Conservation (phyloP, 2,329 filamentous ascomycete genomes). For the Penicillium crustosum region DNA sequence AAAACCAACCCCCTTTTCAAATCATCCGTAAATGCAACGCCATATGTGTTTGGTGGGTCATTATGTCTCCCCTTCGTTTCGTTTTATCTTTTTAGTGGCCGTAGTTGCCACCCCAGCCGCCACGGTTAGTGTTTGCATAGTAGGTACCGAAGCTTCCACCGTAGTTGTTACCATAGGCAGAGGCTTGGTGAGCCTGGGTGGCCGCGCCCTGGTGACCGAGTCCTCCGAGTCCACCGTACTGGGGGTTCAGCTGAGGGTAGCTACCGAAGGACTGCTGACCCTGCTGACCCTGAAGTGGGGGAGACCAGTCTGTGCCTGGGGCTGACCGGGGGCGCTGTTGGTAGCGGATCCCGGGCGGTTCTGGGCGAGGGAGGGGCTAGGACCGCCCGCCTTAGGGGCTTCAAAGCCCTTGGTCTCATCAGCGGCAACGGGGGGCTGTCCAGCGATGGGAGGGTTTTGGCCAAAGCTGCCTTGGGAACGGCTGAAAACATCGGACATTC, state of each 20-base stretch:
- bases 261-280: slow-evolving; percentile 57
- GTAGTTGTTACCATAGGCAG: slow-evolving; percentile 44
- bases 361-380: slow-evolving; percentile 62
- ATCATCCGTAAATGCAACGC: slow-evolving; percentile 31
- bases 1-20: slow-evolving; percentile 19
- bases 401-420: slow-evolving; percentile 62
- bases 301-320: slow-evolving; percentile 51
- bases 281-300: slow-evolving; percentile 55
- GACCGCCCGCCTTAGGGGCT: slow-evolving; percentile 57
- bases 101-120: slow-evolving; percentile 50
- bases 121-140: slow-evolving; percentile 45
- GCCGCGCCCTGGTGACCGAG: slow-evolving; percentile 45
- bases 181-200: slow-evolving; percentile 42
- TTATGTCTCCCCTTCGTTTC: slow-evolving; percentile 14
- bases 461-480: slow-evolving; percentile 59
- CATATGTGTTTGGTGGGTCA: slow-evolving; percentile 31
- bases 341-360: slow-evolving; percentile 64
- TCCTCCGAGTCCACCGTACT: slow-evolving; percentile 51
- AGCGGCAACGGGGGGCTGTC: slow-evolving; percentile 47
- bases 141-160: slow-evolving; percentile 46
- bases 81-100: slow-evolving; percentile 40
- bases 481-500: slow-evolving; percentile 60
- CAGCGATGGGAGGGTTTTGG: slow-evolving; percentile 53
- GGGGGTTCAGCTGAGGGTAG: slow-evolving; percentile 56
- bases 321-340: slow-evolving; percentile 57